Evolutionary conservation across 805 yeast species (phyloP).

Genomic region (Candida mattraensis): DNA sequence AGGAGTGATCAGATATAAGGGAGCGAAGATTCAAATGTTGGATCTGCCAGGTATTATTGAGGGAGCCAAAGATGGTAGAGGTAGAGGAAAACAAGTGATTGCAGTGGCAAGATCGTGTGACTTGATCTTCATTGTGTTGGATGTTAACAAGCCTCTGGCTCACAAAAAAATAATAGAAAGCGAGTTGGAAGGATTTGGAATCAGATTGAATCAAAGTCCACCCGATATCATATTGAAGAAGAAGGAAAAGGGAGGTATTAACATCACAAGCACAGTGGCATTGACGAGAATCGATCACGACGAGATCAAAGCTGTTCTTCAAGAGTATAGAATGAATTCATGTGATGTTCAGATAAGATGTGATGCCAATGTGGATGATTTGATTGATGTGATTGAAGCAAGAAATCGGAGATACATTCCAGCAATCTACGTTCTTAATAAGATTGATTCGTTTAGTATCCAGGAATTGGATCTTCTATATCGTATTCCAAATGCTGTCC

Average conservation of each 20-base stretch:
- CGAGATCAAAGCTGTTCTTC: conserved; percentile 94
- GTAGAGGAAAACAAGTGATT: conserved; percentile 94
- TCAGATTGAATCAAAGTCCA: conserved; percentile 85
- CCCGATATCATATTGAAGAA: conserved; percentile 91
- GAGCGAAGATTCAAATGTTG: conserved; percentile 96
- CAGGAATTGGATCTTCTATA: conserved; percentile 89
- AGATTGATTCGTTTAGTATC: conserved; percentile 90
- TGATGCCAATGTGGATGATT: conserved; percentile 96
- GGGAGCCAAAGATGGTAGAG: conserved; percentile 90
- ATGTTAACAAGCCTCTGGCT: conserved; percentile 92
- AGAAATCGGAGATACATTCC: conserved; percentile 92
- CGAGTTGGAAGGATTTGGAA: conserved; percentile 97
- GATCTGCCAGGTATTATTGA: conserved; percentile 90
- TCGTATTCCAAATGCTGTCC: conserved; percentile 95
- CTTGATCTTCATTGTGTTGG: conserved; percentile 87
- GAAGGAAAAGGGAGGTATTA: conserved; percentile 95
- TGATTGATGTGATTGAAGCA: conserved; percentile 91
- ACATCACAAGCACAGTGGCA: conserved; percentile 90
- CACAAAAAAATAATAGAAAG: conserved; percentile 93
- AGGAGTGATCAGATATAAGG: conserved; percentile 92
- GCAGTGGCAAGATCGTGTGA: conserved; percentile 99
- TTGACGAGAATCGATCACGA: conserved; percentile 88
- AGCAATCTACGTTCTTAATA: conserved; percentile 90
- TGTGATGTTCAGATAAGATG: conserved; percentile 97
- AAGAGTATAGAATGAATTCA: conserved; percentile 90